A percentile compares a stretch with the other conserved stretches of the same genome.
These are phyloP conservation scores for Hypoxylon crocopeplum DNA, from an alignment of 495 filamentous ascomycete genomes.

Conservation along the genomic window DNA sequence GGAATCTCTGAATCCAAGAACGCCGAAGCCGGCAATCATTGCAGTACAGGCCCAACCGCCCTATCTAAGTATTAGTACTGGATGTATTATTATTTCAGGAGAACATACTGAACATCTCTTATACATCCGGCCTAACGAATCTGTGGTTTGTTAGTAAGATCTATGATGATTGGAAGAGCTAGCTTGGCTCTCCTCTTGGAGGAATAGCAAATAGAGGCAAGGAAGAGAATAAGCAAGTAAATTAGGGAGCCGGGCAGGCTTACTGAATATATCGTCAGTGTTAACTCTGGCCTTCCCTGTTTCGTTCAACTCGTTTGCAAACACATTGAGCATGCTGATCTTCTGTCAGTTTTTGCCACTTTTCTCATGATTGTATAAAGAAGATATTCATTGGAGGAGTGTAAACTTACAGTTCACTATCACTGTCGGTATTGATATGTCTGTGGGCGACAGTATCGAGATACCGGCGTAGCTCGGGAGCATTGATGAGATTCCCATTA, in stretches of 20 bases:
- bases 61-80: conserved; percentile 6
- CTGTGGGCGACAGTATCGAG: conserved; percentile 89
- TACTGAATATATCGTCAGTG: conserved; percentile 83
- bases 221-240: conserved; percentile 57
- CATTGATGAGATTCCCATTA: conserved; percentile 97
- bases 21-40: conserved; percentile 93
- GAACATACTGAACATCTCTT: conserved; percentile 25
- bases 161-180: neutral
- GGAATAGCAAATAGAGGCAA: neutral
- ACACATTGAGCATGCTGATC: conserved; percentile 81
- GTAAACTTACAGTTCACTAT: conserved; percentile 68
- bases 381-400: neutral
- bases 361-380: neutral
- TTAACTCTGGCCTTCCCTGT: conserved; percentile 97
- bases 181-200: neutral
- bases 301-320: conserved; percentile 91
- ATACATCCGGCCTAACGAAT: conserved; percentile 19
- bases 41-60: conserved; percentile 60
- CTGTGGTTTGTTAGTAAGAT: conserved; percentile 7
- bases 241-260: conserved; percentile 62
- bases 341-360: neutral
- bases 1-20: conserved; percentile 86
- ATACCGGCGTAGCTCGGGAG: conserved; percentile 75
- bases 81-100: neutral
- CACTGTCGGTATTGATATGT: conserved; percentile 96